Evolutionary conservation across 2,329 filamentous ascomycete species (phyloP).

Genomic region (Alternaria longipes): DNA sequence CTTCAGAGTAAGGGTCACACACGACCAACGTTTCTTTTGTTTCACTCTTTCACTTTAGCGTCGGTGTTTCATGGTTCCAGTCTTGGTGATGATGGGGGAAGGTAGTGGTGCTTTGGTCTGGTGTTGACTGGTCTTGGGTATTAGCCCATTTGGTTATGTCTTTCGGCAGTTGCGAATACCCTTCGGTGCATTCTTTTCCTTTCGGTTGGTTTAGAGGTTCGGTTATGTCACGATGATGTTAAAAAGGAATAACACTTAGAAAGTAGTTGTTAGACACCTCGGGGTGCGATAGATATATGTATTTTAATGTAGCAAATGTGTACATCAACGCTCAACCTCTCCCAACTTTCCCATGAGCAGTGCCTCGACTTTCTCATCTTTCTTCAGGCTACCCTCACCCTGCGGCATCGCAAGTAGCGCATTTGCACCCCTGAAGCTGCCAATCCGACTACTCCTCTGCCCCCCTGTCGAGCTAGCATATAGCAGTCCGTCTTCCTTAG

Average conservation of each 20-base stretch:
- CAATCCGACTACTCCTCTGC: constrained; percentile 88
- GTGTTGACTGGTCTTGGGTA: constrained; percentile 2
- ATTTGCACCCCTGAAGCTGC: constrained; percentile 89
- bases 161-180: constrained; percentile 6
- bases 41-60: constrained; percentile 10
- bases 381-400: constrained; percentile 69
- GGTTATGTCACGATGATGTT: not conserved
- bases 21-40: constrained; percentile 1
- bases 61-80: constrained; percentile 8
- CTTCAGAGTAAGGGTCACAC: not conserved
- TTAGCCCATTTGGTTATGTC: not conserved
- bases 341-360: constrained; percentile 70
- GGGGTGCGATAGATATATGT: not conserved
- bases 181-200: not conserved
- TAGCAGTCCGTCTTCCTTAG: constrained; percentile 70
- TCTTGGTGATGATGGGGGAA: not conserved
- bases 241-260: not conserved
- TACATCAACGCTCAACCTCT: constrained; percentile 10
- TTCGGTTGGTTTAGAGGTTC: not conserved
- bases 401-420: constrained; percentile 79
- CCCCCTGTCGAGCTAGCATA: constrained; percentile 84
- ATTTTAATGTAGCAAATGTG: not conserved
- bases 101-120: not conserved
- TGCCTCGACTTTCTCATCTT: constrained; percentile 77
- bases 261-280: not conserved